These are phyloP conservation scores for Diaporthe sp. DNA, from an alignment of 2,329 filamentous ascomycete species.

Conservation along the genomic window DNA sequence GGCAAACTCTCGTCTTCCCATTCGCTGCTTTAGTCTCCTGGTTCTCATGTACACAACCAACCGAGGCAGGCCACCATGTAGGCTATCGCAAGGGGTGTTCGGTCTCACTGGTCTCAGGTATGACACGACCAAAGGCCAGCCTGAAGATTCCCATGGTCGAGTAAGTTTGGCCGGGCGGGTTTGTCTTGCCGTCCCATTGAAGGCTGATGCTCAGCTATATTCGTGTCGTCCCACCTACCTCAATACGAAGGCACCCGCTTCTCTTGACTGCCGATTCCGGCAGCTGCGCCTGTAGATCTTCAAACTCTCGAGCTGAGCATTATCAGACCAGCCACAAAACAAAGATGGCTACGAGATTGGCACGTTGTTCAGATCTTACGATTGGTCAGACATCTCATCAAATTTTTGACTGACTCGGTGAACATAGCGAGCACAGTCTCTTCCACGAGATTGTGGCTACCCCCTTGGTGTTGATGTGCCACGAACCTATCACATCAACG, in stretches of 20 bases:
- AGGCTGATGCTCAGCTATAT: constrained; percentile 24
- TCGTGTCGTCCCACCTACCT: background rate
- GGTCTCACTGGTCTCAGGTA: background rate
- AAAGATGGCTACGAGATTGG: constrained; percentile 34
- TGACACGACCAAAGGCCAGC: background rate
- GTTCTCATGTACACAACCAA: background rate
- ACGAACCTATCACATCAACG: constrained; percentile 64
- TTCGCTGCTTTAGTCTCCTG: background rate
- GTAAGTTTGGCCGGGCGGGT: background rate
- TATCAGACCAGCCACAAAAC: constrained; percentile 40
- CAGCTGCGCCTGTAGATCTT: constrained; percentile 41
- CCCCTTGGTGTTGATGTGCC: constrained; percentile 72
- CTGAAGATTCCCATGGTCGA: background rate
- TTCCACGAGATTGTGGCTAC: constrained; percentile 70
- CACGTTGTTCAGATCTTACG: constrained; percentile 27
- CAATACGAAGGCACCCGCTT: background rate
- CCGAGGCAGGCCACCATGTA: background rate
- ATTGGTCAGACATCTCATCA: constrained; percentile 51
- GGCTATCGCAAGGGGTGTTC: background rate
- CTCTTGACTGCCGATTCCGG: background rate
- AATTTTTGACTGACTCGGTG: constrained; percentile 71
- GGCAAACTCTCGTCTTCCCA: background rate
- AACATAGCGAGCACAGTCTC: constrained; percentile 63
- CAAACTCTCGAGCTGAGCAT: constrained; percentile 41
- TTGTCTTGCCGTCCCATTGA: background rate